Evolutionary conservation across 2,329 filamentous ascomycete species (phyloP), one percentile per base, ranked within the genome.

Genomic region (Annulohypoxylon truncatum): DNA sequence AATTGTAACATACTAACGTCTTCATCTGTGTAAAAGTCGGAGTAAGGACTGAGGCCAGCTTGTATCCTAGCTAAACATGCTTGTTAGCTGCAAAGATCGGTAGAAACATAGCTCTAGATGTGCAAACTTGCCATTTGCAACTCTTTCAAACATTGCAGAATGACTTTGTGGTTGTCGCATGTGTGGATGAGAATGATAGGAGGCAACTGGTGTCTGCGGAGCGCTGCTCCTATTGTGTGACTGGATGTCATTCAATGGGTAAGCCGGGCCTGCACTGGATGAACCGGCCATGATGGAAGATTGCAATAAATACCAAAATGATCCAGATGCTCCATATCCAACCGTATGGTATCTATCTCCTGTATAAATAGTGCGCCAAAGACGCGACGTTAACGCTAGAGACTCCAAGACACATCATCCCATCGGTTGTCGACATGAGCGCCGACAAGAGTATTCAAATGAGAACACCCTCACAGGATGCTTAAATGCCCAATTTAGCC

Each of bases 21-120:
- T 35, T 66, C 55, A 12, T 71, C 68, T 1, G 64, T 65, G 22
- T 65, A 71, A 54, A 71, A 69, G 5, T 54, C 48, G n/a, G n/a
- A n/a, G 12, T 66, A 60, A 20, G n/a, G 20, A 22, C 28, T 18
- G 9, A 13, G 20, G 28, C 61, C 58, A 13, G 53, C 24, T 46
- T 29, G 26, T 35, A 29, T 48, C 31, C 50, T 67, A 9, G 61
- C 67, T 70, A 47, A n/a, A 42, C 26, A n/a, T 24, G 48, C 10
- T 13, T 35, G 29, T 67, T 58, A 69, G 51, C 22, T 15, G 6
- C 15, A 2, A 13, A 4, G 46, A 28, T 40, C 7, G 12, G 15
- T 15, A 9, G 3, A 4, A 31, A 10, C 2, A 18, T 10, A 4
- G 29, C 7, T 24, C 5, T 13, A 1, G 1, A 8, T 53, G 1